A percentile compares a stretch with the other conserved stretches of the same genome.
These are phyloP conservation scores for Marasmius oreades DNA, from an alignment of 1,284 basidiomycete genomes.

Conservation along the genomic window DNA sequence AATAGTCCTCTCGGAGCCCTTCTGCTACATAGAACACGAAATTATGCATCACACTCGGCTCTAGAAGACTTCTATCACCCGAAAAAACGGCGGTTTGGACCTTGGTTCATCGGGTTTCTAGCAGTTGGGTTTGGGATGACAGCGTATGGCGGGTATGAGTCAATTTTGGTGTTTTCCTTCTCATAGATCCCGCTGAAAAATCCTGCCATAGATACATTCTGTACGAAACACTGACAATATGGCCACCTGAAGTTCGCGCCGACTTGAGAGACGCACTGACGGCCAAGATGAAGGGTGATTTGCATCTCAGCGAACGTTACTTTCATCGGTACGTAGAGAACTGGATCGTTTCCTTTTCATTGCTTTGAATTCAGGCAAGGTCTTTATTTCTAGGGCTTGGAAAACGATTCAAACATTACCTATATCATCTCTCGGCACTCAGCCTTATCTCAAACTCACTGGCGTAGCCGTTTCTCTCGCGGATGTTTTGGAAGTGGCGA, in stretches of 20 bases:
- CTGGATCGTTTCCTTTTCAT: not conserved
- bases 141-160: conserved; percentile 51
- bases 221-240: conserved; percentile 58
- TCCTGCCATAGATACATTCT: conserved; percentile 49
- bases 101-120: conserved; percentile 40
- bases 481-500: conserved; percentile 51
- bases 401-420: conserved; percentile 51
- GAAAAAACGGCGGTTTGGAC: not conserved
- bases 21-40: too few relatives aligned
- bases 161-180: not conserved
- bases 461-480: conserved; percentile 68
- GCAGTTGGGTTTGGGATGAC: conserved; percentile 45
- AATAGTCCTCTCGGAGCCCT: too few relatives aligned
- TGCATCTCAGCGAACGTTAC: conserved; percentile 50
- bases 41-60: not conserved
- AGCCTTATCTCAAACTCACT: conserved; percentile 65
- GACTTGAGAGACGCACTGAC: conserved; percentile 65
- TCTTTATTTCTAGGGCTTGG: conserved; percentile 60
- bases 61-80: not conserved
- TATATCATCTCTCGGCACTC: conserved; percentile 40
- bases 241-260: conserved; percentile 59
- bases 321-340: conserved; percentile 45
- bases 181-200: conserved; percentile 1
- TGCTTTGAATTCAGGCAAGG: conserved; percentile 5
- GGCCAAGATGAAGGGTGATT: conserved; percentile 59